phyloP scores from a whole-genome alignment of 352 stramenopile genomes.

The Phytopythium montanum region DNA sequence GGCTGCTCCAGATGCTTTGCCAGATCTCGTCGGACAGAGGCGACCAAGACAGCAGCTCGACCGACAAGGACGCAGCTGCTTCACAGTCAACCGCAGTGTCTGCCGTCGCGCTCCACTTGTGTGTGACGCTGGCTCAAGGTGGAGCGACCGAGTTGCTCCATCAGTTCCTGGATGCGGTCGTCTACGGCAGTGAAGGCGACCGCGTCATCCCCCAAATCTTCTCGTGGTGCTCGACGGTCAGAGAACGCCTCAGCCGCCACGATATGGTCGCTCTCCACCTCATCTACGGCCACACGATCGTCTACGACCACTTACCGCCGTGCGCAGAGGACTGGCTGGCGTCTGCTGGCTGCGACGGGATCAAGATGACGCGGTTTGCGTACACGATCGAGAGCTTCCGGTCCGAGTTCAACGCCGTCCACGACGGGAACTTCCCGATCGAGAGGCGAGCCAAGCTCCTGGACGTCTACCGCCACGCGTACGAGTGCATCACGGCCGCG shows the following conservation, averaged over 20 bases:
- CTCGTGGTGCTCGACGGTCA: not conserved
- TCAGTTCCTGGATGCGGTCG: conserved; percentile 1
- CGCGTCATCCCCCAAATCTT: not conserved
- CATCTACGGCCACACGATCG: conserved; percentile 1
- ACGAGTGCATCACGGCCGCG: conserved; percentile 1
- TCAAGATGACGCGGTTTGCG: not conserved
- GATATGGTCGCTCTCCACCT: conserved; percentile 2
- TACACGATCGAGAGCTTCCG: conserved; percentile 11
- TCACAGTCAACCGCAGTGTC: conserved; percentile 15
- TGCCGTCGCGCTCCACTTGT: conserved; percentile 30
- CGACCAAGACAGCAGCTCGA: not conserved
- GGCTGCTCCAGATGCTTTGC: conserved; percentile 24
- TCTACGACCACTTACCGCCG: not conserved
- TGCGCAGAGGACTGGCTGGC: conserved; percentile 4
- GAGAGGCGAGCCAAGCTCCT: conserved; percentile 1
- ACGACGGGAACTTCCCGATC: not conserved
- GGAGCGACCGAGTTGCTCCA: conserved; percentile 14
- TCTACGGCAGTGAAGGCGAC: not conserved
- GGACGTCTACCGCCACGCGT: conserved; percentile 19
- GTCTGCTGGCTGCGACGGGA: not conserved
- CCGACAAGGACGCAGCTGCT: not conserved
- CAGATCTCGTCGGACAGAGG: not conserved
- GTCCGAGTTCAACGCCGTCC: not conserved
- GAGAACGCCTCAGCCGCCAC: not conserved
- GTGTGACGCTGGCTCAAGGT: conserved; percentile 26